Evolutionary conservation across 2,329 filamentous ascomycete species (phyloP), one percentile per base, ranked within the genome.

Genomic region (Stachybotrys echinatus): DNA sequence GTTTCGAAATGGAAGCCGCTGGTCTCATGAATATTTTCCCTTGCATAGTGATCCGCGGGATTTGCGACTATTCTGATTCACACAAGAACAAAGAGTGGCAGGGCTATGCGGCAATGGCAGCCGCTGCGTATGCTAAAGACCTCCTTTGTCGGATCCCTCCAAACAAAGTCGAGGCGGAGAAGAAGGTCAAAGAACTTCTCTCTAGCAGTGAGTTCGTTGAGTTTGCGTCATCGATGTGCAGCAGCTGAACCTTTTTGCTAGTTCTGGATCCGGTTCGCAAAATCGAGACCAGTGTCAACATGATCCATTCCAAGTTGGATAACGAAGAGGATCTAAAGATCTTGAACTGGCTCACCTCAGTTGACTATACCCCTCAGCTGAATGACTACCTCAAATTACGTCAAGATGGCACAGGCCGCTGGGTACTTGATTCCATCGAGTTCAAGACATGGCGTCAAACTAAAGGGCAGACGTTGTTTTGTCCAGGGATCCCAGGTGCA

Each of bases 61-160:
- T 70, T 38, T 68, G 61, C 47, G 64, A 70, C 54, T 70, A 70
- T 31, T 57, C 65, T 0, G 66, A 69, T 42, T 58, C 61, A 1
- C 63, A 66, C 37, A 67, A 66, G 43, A 63, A 63, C 37, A 55
- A 63, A 6, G 34, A 47, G 1, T 68, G 61, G 64, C 64, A 65
- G 42, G 51, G 55, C 5, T 67, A 62, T 55, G 58, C 63, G 7
- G 57, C 65, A 5, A 60, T 62, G 42, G 50, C 52, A 18, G 63
- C 64, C 6, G 65, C 64, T 8, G 62, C 56, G 17, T 67, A 61
- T 48, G 55, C 61, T 0, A 64, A 56, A 48, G 56, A 62, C 19
- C 49, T 64, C 2, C 31, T 64, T 1, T 4, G 6, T 0, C 38
- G 43, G 12, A 55, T 63, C 20, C 19, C 53, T 1, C 52, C 51